Evolutionary conservation across 2,329 filamentous ascomycete genomes (phyloP).

Genomic region (Fusarium sp.): DNA sequence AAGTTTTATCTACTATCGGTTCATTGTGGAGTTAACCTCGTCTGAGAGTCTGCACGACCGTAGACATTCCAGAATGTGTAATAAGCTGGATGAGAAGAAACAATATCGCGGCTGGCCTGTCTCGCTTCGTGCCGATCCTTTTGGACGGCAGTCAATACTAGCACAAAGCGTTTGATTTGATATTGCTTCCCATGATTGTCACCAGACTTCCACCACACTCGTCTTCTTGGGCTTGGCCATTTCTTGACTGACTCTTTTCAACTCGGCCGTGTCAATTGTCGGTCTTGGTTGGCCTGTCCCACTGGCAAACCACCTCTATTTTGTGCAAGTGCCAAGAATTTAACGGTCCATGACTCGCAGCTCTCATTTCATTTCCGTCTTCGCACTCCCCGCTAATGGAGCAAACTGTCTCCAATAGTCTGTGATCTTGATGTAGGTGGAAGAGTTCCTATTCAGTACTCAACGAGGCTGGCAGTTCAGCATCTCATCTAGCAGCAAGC

Average conservation of each 20-base stretch:
- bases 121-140: conserved; percentile 32
- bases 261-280: conserved; percentile 28
- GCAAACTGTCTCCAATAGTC: conserved; percentile 30
- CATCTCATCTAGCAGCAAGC: background rate
- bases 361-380: conserved; percentile 36
- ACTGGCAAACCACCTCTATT: conserved; percentile 22
- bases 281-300: conserved; percentile 28
- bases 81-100: background rate
- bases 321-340: conserved; percentile 25
- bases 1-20: conserved; percentile 7
- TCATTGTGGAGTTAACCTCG: conserved; percentile 34
- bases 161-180: background rate
- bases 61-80: conserved; percentile 11
- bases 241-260: background rate
- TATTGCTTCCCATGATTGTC: background rate
- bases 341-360: conserved; percentile 35
- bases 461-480: conserved; percentile 18
- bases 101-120: conserved; percentile 1
- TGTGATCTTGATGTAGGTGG: conserved; percentile 10
- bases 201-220: background rate
- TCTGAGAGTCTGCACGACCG: background rate
- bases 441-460: background rate
- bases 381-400: conserved; percentile 19
- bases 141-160: background rate
- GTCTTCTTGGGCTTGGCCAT: background rate